Evolutionary conservation across 2,329 filamentous ascomycete genomes (phyloP), one percentile per base, ranked within the genome.

Genomic region (Monilinia fructicola): DNA sequence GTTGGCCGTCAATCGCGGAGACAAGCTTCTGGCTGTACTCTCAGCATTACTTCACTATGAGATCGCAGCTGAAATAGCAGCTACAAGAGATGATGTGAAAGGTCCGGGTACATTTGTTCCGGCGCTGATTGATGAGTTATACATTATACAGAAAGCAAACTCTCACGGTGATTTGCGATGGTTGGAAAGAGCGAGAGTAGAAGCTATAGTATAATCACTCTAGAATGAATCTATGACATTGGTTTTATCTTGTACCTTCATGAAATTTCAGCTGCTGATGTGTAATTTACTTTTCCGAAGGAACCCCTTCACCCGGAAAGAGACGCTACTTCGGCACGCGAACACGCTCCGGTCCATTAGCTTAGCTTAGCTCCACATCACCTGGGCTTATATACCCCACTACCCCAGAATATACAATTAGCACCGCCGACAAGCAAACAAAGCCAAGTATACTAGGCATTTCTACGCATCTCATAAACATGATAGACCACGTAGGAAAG

Each of bases 21-120:
- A 93, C 74, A 87, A 86, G 74, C 80, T 97, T n/a, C 78, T 87
- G 1, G 92, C 92, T 5, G 86, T 88, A 0, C 76, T 96, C 1
- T 87, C 92, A 0, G 93, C 84, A 0, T 78, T 96, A 23, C 77
- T 95, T 70, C 85, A 92, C 76, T 97, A 90, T 75, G 93, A 95
- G 76, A 84, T 90, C 70, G 88, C 88, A 1, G 77, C 77, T 31
- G 77, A 78, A 66, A 79, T 86, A 28, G 86, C 87, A 1, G 91
- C 92, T 0, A 89, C 94, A 79, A 78, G 86, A 63, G 77, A 79
- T 0, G 83, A 88, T 69, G 91, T 95, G 3, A 82, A 81, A 67
- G 94, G 94, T 0, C 93, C 94, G 0, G 94, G 94, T 0, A 92
- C 88, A 0, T 97, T 97, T 80, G 87, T 96, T 16, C 90, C 92